Percentiles rank a stretch among this genome's conserved stretches.
Evolutionary conservation across 495 filamentous ascomycete genomes (phyloP).

Genomic region (Pyrenopolyporus hunteri): DNA sequence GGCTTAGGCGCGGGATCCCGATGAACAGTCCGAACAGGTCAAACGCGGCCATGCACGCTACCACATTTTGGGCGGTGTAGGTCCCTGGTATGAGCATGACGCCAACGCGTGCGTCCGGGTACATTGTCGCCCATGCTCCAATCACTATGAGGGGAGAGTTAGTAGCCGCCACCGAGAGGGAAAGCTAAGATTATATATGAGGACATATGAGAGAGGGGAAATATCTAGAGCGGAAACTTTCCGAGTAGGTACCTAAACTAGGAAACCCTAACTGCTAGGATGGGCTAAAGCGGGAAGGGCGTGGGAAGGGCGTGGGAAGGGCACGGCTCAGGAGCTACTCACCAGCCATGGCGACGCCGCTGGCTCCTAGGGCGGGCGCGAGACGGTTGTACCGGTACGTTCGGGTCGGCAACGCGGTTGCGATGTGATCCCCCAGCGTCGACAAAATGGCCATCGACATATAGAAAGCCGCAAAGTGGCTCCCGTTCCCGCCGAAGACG

Average conservation of each 20-base stretch:
- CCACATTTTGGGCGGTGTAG: slow-evolving; percentile 1
- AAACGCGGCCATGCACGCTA: slow-evolving; percentile 20
- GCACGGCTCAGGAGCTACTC: background rate
- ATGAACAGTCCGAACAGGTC: slow-evolving; percentile 37
- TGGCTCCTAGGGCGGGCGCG: slow-evolving; percentile 14
- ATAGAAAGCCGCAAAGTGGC: slow-evolving; percentile 43
- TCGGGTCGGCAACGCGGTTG: slow-evolving; percentile 20
- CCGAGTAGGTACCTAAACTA: too few species aligned
- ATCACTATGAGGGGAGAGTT: slow-evolving; percentile 21
- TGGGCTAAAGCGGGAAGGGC: too few species aligned
- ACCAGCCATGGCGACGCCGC: slow-evolving; percentile 36
- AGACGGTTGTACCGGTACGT: slow-evolving; percentile 7
- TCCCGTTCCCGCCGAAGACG: slow-evolving; percentile 30
- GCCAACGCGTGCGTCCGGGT: slow-evolving; percentile 26
- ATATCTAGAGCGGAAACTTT: too few species aligned
- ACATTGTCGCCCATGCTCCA: slow-evolving; percentile 24
- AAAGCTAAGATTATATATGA: background rate
- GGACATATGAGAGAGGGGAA: too few species aligned
- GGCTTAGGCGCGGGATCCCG: slow-evolving; percentile 13
- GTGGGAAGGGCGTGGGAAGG: background rate
- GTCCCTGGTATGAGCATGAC: slow-evolving; percentile 29
- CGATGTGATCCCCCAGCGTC: slow-evolving; percentile 30
- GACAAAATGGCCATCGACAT: slow-evolving; percentile 38
- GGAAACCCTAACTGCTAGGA: too few species aligned
- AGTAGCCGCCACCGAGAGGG: background rate